These are phyloP conservation scores for Syzygium grande DNA, from an alignment of 345 rosid genomes.

Conservation along the genomic window DNA sequence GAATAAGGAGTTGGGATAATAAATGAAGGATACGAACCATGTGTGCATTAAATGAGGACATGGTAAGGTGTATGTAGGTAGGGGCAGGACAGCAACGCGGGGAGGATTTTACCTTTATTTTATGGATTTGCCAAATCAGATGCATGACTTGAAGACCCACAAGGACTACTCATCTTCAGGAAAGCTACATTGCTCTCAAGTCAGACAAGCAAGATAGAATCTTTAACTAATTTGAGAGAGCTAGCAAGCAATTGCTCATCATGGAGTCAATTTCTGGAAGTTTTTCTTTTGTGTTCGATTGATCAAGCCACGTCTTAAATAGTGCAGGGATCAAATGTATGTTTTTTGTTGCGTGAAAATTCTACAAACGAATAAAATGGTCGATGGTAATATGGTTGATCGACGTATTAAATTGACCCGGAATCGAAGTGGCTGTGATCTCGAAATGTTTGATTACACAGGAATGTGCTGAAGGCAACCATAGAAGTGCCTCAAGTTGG, in stretches of 20 bases:
- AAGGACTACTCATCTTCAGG: neutral
- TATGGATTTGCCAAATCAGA: neutral
- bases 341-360: neutral
- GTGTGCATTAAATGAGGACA: neutral
- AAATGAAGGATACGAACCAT: neutral
- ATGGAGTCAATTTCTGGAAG: neutral
- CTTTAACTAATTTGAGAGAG: neutral
- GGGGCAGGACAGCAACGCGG: neutral
- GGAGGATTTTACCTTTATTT: neutral
- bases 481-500: conserved; percentile 71
- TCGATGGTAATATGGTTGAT: neutral
- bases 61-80: neutral
- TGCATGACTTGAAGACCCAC: neutral
- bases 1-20: neutral
- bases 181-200: neutral
- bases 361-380: neutral
- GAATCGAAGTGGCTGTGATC: neutral
- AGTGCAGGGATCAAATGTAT: neutral
- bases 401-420: neutral
- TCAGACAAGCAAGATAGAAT: neutral
- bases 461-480: conserved; percentile 83
- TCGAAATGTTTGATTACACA: neutral
- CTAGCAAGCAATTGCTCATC: neutral
- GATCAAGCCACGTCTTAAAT: neutral
- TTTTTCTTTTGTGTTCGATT: neutral